Evolutionary conservation across 495 filamentous ascomycete species (phyloP).

Genomic region (Podospora bellae-mahoneyi): DNA sequence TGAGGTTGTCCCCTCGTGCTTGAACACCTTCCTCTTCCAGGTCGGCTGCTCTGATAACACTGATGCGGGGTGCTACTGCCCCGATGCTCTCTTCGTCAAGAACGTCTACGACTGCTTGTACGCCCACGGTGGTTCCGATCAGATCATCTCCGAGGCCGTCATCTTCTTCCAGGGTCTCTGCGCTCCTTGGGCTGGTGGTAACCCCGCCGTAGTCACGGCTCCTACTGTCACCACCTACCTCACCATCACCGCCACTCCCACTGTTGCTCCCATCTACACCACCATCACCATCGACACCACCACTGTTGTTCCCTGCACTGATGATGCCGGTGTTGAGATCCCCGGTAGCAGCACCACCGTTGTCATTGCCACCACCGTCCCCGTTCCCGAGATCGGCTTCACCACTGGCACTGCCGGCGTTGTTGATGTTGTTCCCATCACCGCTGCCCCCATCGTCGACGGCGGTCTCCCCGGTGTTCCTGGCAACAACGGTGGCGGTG

Average conservation of each 20-base stretch:
- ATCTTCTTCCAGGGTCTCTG: constrained; percentile 91
- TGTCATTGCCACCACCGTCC: constrained; percentile 56
- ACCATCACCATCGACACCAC: constrained; percentile 57
- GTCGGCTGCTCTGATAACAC: constrained; percentile 80
- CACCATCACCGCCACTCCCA: constrained; percentile 48
- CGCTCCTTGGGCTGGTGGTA: constrained; percentile 64
- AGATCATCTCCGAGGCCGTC: constrained; percentile 66
- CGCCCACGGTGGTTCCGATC: constrained; percentile 64
- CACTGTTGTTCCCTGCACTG: constrained; percentile 51
- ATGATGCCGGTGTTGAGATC: constrained; percentile 47
- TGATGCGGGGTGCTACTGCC: constrained; percentile 83
- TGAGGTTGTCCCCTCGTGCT: constrained; percentile 73
- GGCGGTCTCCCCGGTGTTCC: constrained; percentile 37
- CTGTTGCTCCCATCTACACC: constrained; percentile 50
- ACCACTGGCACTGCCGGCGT: constrained; percentile 49
- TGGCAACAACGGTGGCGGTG: constrained; percentile 46
- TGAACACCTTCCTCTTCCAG: constrained; percentile 86
- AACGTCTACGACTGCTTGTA: constrained; percentile 80
- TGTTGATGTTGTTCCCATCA: constrained; percentile 47
- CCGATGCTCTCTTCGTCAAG: constrained; percentile 66
- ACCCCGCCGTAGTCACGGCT: constrained; percentile 81
- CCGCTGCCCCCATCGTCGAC: constrained; percentile 39
- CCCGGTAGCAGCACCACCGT: constrained; percentile 53
- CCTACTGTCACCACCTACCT: constrained; percentile 56
- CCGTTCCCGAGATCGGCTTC: constrained; percentile 73